Evolutionary conservation across 176 grass and related monocot species (phyloP), one percentile per base, ranked within the genome.

Genomic region (Tillandsia leiboldiana): DNA sequence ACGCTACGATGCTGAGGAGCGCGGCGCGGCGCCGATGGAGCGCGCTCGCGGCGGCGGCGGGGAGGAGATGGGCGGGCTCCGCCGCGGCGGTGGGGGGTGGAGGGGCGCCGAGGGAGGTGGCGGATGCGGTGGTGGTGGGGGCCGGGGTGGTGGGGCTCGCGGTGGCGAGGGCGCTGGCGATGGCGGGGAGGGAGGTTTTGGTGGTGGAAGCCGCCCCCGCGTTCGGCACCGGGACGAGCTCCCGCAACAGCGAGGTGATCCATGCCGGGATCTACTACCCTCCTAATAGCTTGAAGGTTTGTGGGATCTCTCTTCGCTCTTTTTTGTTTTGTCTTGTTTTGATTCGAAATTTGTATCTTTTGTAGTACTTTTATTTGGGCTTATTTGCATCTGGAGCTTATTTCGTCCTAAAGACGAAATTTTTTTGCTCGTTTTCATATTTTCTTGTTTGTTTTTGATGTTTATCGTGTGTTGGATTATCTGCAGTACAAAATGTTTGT

Each of bases 231-330:
- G 93, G 93, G 66, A 92, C 84, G 28, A 92, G 93, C 71, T 97
- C 93, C 57, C 86, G 93, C 63, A 97, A 97, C 68, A 97, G 93
- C 68, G 89, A 92, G 89, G 93, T 97, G 68, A 87, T 97, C 72
- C 89, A 97, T 53, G 84, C 93, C 57, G 93, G 93, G 27, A 92
- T 97, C 70, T 97, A 92, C 73, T 87, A 97, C 62, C 86, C 93
- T 54, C 73, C 78, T 2, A 15, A 79, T n/a, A 97, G 83, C 74
- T 80, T 92, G 18, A 97, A 90, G 86, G 89, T 97, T 51, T 20
- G 67, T 58, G 24, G 11, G 48, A 69, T 15, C 3, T 26, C 9
- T 12, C 58, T 48, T 23, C 12, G 24, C 42, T 49, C 7, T 26
- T 42, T 22, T 15, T 73, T 62, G 15, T 18, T 15, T 23, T 61